Evolutionary conservation across 768 basidiomycete genomes (phyloP), one percentile per base, ranked within the genome.

Genomic region (Chiua virens): DNA sequence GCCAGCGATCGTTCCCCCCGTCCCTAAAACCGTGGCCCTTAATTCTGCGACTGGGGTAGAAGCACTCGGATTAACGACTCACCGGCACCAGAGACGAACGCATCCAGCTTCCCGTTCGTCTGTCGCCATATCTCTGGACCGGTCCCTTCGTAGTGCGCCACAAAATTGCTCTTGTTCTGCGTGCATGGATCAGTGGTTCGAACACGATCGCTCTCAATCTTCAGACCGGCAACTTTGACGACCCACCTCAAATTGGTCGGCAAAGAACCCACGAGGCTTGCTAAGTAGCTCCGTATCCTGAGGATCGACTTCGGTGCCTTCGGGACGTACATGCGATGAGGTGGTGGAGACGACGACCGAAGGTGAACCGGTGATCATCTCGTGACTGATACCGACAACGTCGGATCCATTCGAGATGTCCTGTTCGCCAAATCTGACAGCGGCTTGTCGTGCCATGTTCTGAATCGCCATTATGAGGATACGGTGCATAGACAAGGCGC

Each of bases 111-210:
- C 11, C 94, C 94, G 61, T 85, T 86, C 8, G 91, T 92, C 66
- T 99, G 97, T 38, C 86, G 77, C 87, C 93, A 93, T 30, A 98
- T 91, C 73, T 98, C 97, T 0, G 93, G 94, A 0, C 92, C 97
- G 1, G 97, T 98, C 7, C 91, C 91, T 30, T 81, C 70, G 56
- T 80, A 92, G 66, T 99, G 97, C 0, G 96, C 93, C 47, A 86
- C 78, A 65, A 84, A 92, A 61, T 99, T 98, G 62, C 89, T 91
- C 60, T 75, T 80, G 67, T 95, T 98, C 87, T 47, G 8, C 25
- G 10, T 37, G 17, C 15, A 9, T 15, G 8, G n/a, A n/a, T n/a
- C n/a, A n/a, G n/a, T n/a, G n/a, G n/a, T n/a, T n/a, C n/a, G n/a
- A n/a, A n/a, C n/a, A n/a, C n/a, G n/a, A n/a, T n/a, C n/a, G n/a